Base-by-base conservation (phyloP, 2,329 filamentous ascomycete genomes). In the Helicocarpus griseus region DNA sequence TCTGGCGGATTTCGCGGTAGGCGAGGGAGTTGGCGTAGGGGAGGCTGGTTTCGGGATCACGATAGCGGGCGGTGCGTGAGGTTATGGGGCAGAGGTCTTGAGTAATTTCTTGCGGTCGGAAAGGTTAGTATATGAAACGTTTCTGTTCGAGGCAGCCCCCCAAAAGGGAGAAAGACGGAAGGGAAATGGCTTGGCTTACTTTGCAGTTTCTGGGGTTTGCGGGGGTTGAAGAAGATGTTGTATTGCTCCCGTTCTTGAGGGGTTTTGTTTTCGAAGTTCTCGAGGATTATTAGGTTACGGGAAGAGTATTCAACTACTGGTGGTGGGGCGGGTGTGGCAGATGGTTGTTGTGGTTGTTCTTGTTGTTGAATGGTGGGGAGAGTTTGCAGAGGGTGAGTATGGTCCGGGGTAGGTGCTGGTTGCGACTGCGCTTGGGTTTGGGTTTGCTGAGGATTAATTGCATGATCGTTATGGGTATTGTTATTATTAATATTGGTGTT, bases 1-100 rank as follows among this genome's bases (percentile, higher is more conserved):
- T 77, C 51, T 84, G 81, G 61, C 87, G 85, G 43, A 97, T 85
- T 66, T 94, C 83, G 26, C 66, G 64, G 70, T 89, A 96, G 0
- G 89, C 90, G 56, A 84, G 80, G 40, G 81, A 74, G 64, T 91
- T 91, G 56, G 81, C 79, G 69, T 91, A 98, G 0, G 84, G 81
- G 14, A 97, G 76, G 0, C 87, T 87, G 0, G 91, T 97, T 58
- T 80, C 79, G 0, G 89, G 88, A 66, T 98, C 93, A 22, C 83
- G 80, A 68, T 94, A 97, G 50, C 82, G 82, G 11, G 91, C 93
- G 4, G 84, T 81, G 49, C 84, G 80, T 61, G 85, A 86, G 1
- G 89, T 96, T 63, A 97, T 90, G 46, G 83, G 85, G 67, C 93
- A 98, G 29, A 84, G 73, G 41, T 77, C 72, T 55, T 66, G 68